Evolutionary conservation across 2,329 filamentous ascomycete genomes (phyloP).

Genomic region (Sordariomycetes sp.): DNA sequence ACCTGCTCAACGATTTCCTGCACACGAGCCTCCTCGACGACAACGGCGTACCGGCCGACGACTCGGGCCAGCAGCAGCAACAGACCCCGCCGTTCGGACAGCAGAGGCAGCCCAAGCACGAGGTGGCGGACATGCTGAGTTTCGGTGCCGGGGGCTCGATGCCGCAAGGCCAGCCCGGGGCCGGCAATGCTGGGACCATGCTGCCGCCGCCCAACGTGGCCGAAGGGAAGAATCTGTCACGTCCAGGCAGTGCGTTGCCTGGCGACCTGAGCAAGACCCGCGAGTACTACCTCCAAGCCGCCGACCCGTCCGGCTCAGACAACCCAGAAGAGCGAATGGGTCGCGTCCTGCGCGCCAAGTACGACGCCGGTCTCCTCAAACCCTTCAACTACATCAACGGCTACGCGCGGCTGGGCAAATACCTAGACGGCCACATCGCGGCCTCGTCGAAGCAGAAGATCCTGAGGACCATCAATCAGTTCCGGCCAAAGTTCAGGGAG

Average conservation of each 20-base stretch:
- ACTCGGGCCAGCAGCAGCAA: conserved; percentile 35
- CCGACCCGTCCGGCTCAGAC: conserved; percentile 78
- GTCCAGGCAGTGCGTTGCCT: conserved; percentile 51
- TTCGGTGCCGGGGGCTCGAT: conserved; percentile 12
- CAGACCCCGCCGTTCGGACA: conserved; percentile 27
- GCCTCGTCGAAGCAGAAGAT: conserved; percentile 83
- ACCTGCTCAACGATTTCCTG: conserved; percentile 91
- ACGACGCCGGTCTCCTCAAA: conserved; percentile 86
- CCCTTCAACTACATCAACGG: conserved; percentile 99
- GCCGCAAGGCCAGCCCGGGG: conserved; percentile 7
- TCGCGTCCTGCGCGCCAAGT: conserved; percentile 87
- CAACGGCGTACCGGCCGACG: conserved; percentile 59
- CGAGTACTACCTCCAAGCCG: conserved; percentile 95
- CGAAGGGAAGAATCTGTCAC: conserved; percentile 46
- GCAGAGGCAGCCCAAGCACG: conserved; percentile 31
- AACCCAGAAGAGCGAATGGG: conserved; percentile 93
- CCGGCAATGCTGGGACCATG: conserved; percentile 28
- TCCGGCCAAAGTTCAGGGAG: conserved; percentile 91
- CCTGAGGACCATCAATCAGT: conserved; percentile 80
- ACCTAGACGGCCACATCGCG: conserved; percentile 84
- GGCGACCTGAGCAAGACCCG: conserved; percentile 67
- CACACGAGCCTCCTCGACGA: conserved; percentile 88
- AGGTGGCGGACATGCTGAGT: conserved; percentile 35
- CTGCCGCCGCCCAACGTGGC: conserved; percentile 34
- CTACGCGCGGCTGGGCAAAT: conserved; percentile 80